Base-by-base conservation (phyloP, 192 early-diverging fungal species). In the Bifiguratus adelaidae region DNA sequence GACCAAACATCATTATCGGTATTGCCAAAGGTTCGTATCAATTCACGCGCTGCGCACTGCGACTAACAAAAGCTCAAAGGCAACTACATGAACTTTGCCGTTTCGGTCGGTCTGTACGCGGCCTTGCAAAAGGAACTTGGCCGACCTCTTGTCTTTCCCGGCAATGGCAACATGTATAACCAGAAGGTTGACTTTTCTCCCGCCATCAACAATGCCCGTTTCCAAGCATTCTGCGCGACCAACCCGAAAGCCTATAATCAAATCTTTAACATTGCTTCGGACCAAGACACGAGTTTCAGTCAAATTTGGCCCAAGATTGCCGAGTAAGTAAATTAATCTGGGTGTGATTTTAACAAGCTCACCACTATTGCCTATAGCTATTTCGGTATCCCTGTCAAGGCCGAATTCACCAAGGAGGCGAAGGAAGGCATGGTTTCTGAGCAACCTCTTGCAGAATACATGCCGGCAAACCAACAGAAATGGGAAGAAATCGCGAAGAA, bases 261-360 rank as follows among this genome's bases (percentile, higher is more conserved):
- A 3, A 30, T 30, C 3, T 45, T 30, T 20, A 45, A 45, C 32
- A 30, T 28, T 20, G 11, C 2, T 13, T 18, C 29, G 18, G 22
- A 45, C 12, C 28, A 45, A 3, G 22, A 30, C 5, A 26, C 27
- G 1, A 28, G 12, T 2, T 45, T 45, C 12, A 19, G 28, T 18
- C 11, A 45, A n/a, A 6, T 45, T 5, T 45, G 44, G 44, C 44
- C 44, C 1, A 45, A 45, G 15, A 45, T 45, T 5, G 44, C 44
- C 16, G 26, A 45, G 44, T 45, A 28, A 44, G 42, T 5, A 41
- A 2, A 12, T 7, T n/a, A 7, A 29, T 24, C 42, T 44, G 24
- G 3, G 12, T 44, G 0, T 24, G 3, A n/a, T 40, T 16, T 29
- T 24, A 8, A 29, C 30, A 21, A 27, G 7, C 26, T 27, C 15